These are phyloP conservation scores for Fraxinus greggii DNA, from an alignment of 305 asterid genomes.

Conservation along the genomic window DNA sequence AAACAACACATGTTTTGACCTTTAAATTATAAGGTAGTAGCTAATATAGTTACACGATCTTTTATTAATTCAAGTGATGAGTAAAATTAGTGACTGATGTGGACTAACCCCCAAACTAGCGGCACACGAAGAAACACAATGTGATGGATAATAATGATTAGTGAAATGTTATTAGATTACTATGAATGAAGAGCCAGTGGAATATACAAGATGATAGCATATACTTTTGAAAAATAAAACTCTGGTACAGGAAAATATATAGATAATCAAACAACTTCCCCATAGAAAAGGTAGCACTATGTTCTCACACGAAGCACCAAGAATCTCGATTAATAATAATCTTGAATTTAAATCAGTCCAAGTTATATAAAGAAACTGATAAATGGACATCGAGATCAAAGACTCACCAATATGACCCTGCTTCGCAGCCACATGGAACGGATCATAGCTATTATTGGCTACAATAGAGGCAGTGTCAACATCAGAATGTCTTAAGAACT, in stretches of 20 bases:
- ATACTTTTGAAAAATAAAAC: neutral
- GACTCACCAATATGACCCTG: slow-evolving; percentile 46
- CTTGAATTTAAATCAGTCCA: neutral
- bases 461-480: slow-evolving; percentile 39
- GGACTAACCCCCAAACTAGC: too few relatives aligned
- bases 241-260: neutral
- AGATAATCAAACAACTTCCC: neutral
- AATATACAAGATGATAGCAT: neutral
- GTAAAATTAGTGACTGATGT: neutral
- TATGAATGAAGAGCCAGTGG: neutral
- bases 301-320: neutral
- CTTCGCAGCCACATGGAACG: slow-evolving; percentile 48
- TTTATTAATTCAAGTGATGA: neutral
- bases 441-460: slow-evolving; percentile 46
- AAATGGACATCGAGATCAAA: slow-evolving; percentile 6
- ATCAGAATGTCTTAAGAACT: slow-evolving; percentile 40
- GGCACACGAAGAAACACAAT: too few relatives aligned
- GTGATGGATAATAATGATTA: too few relatives aligned
- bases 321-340: neutral
- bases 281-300: neutral
- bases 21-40: neutral
- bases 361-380: neutral
- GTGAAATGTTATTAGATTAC: neutral
- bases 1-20: neutral
- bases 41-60: neutral